Conservation (phyloP, 495 filamentous ascomycete species). For the Aspergillus conjunctus region DNA sequence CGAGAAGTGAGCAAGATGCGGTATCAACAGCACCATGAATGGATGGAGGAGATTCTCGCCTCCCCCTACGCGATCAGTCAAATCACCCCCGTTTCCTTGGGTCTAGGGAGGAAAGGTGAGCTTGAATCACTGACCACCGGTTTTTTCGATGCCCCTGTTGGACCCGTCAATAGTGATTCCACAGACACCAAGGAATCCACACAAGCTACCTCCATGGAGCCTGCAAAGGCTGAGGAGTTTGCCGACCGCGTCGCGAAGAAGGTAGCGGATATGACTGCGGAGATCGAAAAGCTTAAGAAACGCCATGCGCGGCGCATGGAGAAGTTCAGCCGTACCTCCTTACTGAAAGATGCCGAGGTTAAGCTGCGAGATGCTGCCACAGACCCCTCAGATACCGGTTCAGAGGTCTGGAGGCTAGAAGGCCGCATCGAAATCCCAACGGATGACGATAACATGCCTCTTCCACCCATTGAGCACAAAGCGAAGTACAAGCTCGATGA, state of each 20-base stretch:
- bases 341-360: slow-evolving; percentile 64
- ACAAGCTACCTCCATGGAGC: slow-evolving; percentile 62
- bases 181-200: slow-evolving; percentile 47
- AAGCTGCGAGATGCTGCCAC: slow-evolving; percentile 54
- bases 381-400: slow-evolving; percentile 53
- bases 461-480: slow-evolving; percentile 42
- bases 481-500: slow-evolving; percentile 61
- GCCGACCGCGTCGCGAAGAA: slow-evolving; percentile 68
- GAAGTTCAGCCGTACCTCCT: slow-evolving; percentile 67
- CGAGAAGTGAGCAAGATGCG: slow-evolving; percentile 82
- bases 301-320: slow-evolving; percentile 74
- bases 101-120: slow-evolving; percentile 82
- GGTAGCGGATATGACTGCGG: slow-evolving; percentile 65
- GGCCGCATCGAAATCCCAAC: slow-evolving; percentile 50
- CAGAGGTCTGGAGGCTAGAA: slow-evolving; percentile 67
- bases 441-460: slow-evolving; percentile 53
- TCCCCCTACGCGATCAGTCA: slow-evolving; percentile 81
- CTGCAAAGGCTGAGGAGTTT: slow-evolving; percentile 73
- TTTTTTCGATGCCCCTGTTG: slow-evolving; percentile 65
- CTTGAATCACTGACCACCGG: slow-evolving; percentile 79
- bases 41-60: slow-evolving; percentile 97
- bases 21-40: slow-evolving; percentile 94
- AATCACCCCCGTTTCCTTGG: slow-evolving; percentile 85
- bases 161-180: slow-evolving; percentile 33
- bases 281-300: slow-evolving; percentile 79